Conservation (phyloP, 345 rosid genomes). For the Cardamine occulta region DNA sequence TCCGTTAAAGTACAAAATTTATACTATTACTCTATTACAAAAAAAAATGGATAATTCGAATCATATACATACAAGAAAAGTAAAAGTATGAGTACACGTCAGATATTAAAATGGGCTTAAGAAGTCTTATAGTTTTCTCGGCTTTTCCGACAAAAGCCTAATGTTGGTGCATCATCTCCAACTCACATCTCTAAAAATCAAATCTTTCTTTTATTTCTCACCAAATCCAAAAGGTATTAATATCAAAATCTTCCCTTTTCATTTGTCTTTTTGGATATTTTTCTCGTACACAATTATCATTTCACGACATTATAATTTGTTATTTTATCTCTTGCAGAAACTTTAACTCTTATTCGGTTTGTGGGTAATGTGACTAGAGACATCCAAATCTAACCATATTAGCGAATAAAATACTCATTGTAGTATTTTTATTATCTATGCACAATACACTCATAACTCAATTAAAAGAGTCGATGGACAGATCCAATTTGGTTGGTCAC, state of each 20-base stretch:
- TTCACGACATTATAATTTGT: conserved; percentile 15
- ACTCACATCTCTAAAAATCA: conserved; percentile 35
- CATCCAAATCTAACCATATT: conserved; percentile 8
- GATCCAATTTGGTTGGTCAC: conserved; percentile 16
- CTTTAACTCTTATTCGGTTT: conserved; percentile 10
- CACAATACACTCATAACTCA: conserved; percentile 6
- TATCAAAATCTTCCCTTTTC: background rate
- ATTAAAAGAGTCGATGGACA: conserved; percentile 5
- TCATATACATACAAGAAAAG: background rate
- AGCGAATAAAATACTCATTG: background rate
- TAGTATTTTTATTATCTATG: background rate
- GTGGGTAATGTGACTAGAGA: conserved; percentile 34
- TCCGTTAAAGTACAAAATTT: background rate
- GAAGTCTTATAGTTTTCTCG: conserved; percentile 24
- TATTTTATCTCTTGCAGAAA: conserved; percentile 5
- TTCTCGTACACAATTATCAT: conserved; percentile 29
- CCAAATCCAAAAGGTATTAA: conserved; percentile 18
- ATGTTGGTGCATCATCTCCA: conserved; percentile 34
- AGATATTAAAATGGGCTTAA: conserved; percentile 5
- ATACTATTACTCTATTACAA: too few species aligned
- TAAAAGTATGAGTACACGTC: conserved; percentile 28
- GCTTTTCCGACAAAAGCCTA: conserved; percentile 40
- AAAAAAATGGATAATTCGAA: background rate
- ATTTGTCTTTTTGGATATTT: conserved; percentile 21
- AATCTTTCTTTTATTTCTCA: conserved; percentile 30